A percentile compares a stretch with the other conserved stretches of the same genome.
Evolutionary conservation across 768 basidiomycete genomes (phyloP).

Genomic region (Hygrocybe coccinea): DNA sequence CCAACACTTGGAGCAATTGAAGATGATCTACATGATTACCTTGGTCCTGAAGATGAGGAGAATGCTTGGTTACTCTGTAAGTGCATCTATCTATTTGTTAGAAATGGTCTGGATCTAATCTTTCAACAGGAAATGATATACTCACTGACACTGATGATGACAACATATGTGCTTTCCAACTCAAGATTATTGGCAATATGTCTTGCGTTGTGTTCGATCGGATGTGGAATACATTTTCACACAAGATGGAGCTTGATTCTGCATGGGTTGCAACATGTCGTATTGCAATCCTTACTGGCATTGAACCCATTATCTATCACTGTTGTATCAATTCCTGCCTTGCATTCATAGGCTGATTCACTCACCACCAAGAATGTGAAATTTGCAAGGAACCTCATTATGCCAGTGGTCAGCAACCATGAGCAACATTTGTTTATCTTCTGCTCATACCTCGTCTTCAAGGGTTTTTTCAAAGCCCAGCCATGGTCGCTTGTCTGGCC

Average conservation of each 20-base stretch:
- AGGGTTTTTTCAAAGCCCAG: slow-evolving; percentile 13
- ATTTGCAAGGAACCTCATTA: slow-evolving; percentile 16
- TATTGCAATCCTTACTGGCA: slow-evolving; percentile 22
- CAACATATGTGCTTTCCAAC: slow-evolving; percentile 26
- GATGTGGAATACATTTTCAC: slow-evolving; percentile 23
- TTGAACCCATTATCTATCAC: slow-evolving; percentile 23
- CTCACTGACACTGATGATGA: slow-evolving; percentile 22
- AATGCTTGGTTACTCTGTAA: not conserved
- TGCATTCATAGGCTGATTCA: slow-evolving; percentile 25
- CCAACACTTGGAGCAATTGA: not conserved
- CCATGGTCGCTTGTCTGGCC: slow-evolving; percentile 5
- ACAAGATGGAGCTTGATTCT: slow-evolving; percentile 23
- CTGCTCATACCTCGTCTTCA: slow-evolving; percentile 28
- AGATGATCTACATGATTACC: not conserved
- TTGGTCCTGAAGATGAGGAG: not conserved
- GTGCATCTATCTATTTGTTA: not conserved
- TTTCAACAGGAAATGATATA: slow-evolving; percentile 15
- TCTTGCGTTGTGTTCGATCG: slow-evolving; percentile 19
- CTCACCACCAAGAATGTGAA: slow-evolving; percentile 11
- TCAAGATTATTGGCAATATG: slow-evolving; percentile 24
- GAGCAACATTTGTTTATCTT: slow-evolving; percentile 22
- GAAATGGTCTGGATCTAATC: not conserved
- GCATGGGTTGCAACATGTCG: slow-evolving; percentile 22
- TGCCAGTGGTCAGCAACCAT: slow-evolving; percentile 2
- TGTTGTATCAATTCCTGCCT: slow-evolving; percentile 35